Percentiles rank a stretch among this genome's conserved stretches.
phyloP scores from a whole-genome alignment of 441 rosid genomes.

The Euphorbia celastroides region DNA sequence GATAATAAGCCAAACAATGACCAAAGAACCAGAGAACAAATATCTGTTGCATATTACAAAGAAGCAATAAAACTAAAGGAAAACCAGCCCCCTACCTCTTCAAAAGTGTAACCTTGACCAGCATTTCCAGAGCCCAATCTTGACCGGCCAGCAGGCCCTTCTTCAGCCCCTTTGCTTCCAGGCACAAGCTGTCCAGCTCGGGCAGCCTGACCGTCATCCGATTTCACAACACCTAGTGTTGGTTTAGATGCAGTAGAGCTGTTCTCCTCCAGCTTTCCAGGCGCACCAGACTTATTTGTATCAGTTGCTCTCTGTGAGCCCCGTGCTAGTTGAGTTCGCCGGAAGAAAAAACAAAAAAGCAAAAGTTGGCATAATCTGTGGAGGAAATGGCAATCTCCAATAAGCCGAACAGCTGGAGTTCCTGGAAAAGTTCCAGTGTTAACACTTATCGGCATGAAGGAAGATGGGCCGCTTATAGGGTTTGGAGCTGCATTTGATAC shows the following conservation, averaged over 20 bases:
- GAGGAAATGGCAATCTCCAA: conserved; percentile 99
- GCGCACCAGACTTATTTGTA: conserved; percentile 54
- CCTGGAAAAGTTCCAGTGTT: conserved; percentile 99
- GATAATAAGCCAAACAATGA: not conserved
- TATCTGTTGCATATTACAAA: not conserved
- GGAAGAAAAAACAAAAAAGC: conserved; percentile 90
- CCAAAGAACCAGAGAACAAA: not conserved
- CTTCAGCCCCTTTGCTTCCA: conserved; percentile 83
- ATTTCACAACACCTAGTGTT: conserved; percentile 41
- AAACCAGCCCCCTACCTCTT: conserved; percentile 58
- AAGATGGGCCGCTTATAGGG: conserved; percentile 77
- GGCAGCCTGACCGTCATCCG: conserved; percentile 73
- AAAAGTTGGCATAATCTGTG: conserved; percentile 95
- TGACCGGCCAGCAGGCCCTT: conserved; percentile 63
- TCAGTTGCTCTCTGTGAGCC: conserved; percentile 63
- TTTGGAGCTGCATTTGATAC: conserved; percentile 58
- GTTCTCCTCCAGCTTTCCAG: conserved; percentile 79
- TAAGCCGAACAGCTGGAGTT: conserved; percentile 98
- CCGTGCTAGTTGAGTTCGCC: conserved; percentile 60
- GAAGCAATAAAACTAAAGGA: conserved; percentile 9
- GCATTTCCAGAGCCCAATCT: conserved; percentile 97
- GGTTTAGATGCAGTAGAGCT: conserved; percentile 64
- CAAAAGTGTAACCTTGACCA: conserved; percentile 98
- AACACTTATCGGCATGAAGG: conserved; percentile 96
- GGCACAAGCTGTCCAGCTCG: conserved; percentile 59